Conservation (phyloP, 2,329 filamentous ascomycete species). For the Pseudocercospora fuligena region DNA sequence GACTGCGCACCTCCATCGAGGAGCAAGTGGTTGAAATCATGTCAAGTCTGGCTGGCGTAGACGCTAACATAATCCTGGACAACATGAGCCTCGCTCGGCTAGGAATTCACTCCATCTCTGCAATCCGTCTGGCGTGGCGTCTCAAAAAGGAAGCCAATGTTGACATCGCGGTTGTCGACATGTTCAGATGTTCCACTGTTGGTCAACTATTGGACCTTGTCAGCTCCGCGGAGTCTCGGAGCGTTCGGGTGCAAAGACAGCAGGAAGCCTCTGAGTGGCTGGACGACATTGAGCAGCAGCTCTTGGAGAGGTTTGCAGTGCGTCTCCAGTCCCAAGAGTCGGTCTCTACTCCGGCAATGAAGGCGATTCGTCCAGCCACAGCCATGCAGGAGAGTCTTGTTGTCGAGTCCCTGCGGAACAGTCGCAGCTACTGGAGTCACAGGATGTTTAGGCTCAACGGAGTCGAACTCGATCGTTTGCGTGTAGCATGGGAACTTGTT, state of each 20-base stretch:
- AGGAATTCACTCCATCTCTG: constrained; percentile 7
- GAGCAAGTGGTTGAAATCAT: neutral
- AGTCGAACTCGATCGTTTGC: constrained; percentile 1
- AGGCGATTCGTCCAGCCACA: no score
- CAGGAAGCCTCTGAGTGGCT: no score
- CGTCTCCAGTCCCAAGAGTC: no score
- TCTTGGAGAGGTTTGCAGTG: no score
- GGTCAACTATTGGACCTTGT: no score
- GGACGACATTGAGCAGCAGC: no score
- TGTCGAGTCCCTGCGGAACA: constrained; percentile 9
- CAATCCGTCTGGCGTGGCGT: constrained; percentile 15
- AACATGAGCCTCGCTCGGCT: constrained; percentile 8
- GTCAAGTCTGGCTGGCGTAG: constrained; percentile 8
- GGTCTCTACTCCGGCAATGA: no score
- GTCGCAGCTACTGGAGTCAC: constrained; percentile 16
- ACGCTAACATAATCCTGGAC: neutral
- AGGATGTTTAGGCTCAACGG: constrained; percentile 7
- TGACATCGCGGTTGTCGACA: neutral
- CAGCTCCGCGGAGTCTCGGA: no score
- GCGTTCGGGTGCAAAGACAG: no score
- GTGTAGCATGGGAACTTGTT: neutral
- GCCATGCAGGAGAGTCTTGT: constrained; percentile 10
- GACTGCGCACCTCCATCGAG: no score
- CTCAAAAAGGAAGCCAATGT: constrained; percentile 12
- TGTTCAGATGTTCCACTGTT: no score